A percentile compares a stretch with the other conserved stretches of the same genome.
phyloP scores from a whole-genome alignment of 768 basidiomycete species.

The Agrocybe pediades region DNA sequence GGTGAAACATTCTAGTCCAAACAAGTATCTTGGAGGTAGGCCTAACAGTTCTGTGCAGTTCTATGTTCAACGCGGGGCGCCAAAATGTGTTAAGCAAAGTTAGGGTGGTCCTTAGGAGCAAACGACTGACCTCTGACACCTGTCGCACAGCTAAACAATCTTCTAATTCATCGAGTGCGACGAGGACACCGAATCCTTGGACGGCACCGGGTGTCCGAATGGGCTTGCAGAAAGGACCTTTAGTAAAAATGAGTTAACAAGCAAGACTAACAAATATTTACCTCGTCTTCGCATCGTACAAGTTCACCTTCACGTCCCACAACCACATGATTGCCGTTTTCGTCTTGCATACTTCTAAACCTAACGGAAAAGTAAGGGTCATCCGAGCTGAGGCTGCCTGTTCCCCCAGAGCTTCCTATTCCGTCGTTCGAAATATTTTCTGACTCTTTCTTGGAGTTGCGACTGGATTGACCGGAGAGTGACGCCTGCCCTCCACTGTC shows the following conservation, averaged over 20 bases:
- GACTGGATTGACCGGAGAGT: neutral
- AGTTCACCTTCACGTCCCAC: slow-evolving; percentile 69
- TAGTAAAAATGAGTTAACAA: neutral
- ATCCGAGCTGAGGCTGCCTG: slow-evolving; percentile 19
- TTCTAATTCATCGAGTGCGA: slow-evolving; percentile 64
- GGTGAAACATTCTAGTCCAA: slow-evolving; percentile 72
- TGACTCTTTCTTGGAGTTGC: neutral
- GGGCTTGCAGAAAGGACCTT: slow-evolving; percentile 45
- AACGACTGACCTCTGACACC: slow-evolving; percentile 67
- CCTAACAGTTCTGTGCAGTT: slow-evolving; percentile 78
- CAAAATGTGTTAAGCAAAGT: slow-evolving; percentile 3
- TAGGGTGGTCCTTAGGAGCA: neutral
- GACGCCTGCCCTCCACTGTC: neutral
- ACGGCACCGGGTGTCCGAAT: slow-evolving; percentile 82
- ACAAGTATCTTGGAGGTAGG: slow-evolving; percentile 68
- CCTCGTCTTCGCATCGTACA: slow-evolving; percentile 77
- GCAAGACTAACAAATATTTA: slow-evolving; percentile 19
- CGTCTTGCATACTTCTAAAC: slow-evolving; percentile 66
- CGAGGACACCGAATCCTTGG: slow-evolving; percentile 81
- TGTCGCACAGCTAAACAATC: slow-evolving; percentile 67
- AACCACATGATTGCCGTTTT: slow-evolving; percentile 70
- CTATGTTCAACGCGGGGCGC: slow-evolving; percentile 31
- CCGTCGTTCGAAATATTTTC: slow-evolving; percentile 10
- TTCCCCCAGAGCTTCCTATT: slow-evolving; percentile 1
- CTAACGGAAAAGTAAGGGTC: slow-evolving; percentile 54